Percentiles rank a stretch among this genome's conserved stretches.
phyloP scores from a whole-genome alignment of 129 eudicot species.

The Flaveria linearis region DNA sequence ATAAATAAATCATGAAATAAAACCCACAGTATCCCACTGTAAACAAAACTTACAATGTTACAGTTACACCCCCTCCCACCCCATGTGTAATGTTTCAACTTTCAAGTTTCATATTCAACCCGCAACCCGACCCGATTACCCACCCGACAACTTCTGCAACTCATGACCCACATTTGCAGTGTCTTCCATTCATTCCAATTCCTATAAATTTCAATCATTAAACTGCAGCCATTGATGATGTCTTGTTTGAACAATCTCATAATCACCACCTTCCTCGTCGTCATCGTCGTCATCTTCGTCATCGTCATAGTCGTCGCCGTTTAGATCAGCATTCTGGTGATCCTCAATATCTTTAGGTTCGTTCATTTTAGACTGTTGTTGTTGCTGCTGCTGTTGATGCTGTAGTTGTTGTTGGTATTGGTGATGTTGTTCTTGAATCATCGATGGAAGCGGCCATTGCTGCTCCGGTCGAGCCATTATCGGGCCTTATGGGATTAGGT shows the following conservation, averaged over 20 bases:
- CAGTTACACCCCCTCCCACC: slow-evolving; percentile 43
- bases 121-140: slow-evolving; percentile 45
- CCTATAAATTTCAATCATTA: slow-evolving; percentile 45
- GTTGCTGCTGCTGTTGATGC: not conserved
- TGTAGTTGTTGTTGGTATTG: slow-evolving; percentile 17
- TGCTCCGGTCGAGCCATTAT: slow-evolving; percentile 79
- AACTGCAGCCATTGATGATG: slow-evolving; percentile 54
- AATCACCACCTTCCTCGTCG: slow-evolving; percentile 57
- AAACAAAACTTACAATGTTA: slow-evolving; percentile 44
- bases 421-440: slow-evolving; percentile 16
- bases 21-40: slow-evolving; percentile 44
- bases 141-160: slow-evolving; percentile 43
- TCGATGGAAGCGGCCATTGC: slow-evolving; percentile 66
- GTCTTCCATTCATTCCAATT: slow-evolving; percentile 29
- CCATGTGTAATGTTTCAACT: slow-evolving; percentile 16
- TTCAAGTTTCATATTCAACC: slow-evolving; percentile 29
- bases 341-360: slow-evolving; percentile 19
- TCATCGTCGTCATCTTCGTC: slow-evolving; percentile 40
- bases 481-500: slow-evolving; percentile 45
- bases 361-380: slow-evolving; percentile 26
- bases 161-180: slow-evolving; percentile 45
- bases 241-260: slow-evolving; percentile 72
- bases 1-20: slow-evolving; percentile 48
- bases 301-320: slow-evolving; percentile 38
- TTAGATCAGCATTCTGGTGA: slow-evolving; percentile 33